Base-by-base conservation (phyloP, 441 rosid species). In the Arabidopsis hybrid region DNA sequence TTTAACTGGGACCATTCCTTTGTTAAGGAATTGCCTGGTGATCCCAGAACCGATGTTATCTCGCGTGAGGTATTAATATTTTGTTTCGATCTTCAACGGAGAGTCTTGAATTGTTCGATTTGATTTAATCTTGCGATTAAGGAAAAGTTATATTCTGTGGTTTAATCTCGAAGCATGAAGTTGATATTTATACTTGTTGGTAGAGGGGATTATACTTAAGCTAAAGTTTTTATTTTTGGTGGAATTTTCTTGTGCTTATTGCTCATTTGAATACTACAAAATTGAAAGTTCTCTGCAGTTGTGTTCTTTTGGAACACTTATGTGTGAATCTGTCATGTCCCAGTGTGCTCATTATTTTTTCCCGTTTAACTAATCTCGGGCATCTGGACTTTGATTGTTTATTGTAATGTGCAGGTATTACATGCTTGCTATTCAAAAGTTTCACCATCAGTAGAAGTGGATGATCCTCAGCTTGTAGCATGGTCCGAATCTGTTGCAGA, bases 1-100 rank as follows among this genome's bases (percentile, higher is more conserved):
- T 92, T 91, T 61, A 85, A 85, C 50, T 95, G 98, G 98, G 95
- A 95, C 75, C 82, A 93, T 73, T 95, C 99, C 4, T 93, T 95
- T 74, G 91, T 93, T 64, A 75, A 85, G 67, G 97, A 82, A 55
- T 64, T 95, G 82, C 99, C 99, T 29, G 95, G 92, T 53, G 99
- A 95, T 78, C 83, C 93, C 0, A 79, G 90, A 75, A 82, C 65
- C 75, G 91, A 91, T 77, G 64, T 76, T 5, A 69, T 86, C 76
- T 95, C 95, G 0, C 99, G 99, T 46, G 85, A 95, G 97, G 98
- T 90, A 34, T 11, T 7, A 8, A 12, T 26, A 26, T 16, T 62
- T 51, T 26, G 12, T 10, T 58, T 60, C 9, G 38, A 32, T 79
- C 13, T 57, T 10, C 9, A 29, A 18, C n/a, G 16, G 67, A 31